Evolutionary conservation across 176 grass and related monocot species (phyloP).

Genomic region (Dendrocalamus sinicus): DNA sequence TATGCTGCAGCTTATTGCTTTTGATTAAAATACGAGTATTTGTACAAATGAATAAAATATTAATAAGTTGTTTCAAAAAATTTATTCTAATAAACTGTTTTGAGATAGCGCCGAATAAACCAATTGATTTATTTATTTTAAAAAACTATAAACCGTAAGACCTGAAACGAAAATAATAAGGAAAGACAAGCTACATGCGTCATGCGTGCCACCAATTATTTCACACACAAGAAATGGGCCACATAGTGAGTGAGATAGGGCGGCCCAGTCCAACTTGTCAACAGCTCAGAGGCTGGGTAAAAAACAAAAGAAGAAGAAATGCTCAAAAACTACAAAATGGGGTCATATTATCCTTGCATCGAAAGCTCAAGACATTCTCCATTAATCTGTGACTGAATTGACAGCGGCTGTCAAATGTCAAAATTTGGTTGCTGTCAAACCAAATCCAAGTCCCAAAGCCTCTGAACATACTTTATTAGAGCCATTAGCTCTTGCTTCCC

Average conservation of each 20-base stretch:
- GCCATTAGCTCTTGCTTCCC: slow-evolving; percentile 51
- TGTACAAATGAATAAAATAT: fast-evolving
- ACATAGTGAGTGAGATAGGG: slow-evolving; percentile 19
- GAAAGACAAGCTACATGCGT: slow-evolving; percentile 8
- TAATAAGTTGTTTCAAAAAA: too few species aligned
- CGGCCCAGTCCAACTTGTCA: slow-evolving; percentile 35
- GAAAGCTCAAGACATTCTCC: slow-evolving; percentile 41
- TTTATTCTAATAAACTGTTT: too few species aligned
- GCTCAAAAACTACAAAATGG: not conserved
- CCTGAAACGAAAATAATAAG: slow-evolving; percentile 30
- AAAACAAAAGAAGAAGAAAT: not conserved
- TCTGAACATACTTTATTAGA: slow-evolving; percentile 11
- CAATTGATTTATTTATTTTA: too few species aligned
- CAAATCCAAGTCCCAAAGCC: slow-evolving; percentile 50
- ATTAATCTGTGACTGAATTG: slow-evolving; percentile 30
- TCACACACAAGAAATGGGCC: slow-evolving; percentile 11
- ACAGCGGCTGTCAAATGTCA: slow-evolving; percentile 40
- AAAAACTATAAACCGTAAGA: too few species aligned
- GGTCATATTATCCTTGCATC: not conserved
- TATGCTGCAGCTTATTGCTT: too few species aligned
- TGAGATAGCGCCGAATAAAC: fast-evolving
- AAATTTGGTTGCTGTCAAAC: slow-evolving; percentile 9
- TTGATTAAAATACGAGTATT: too few species aligned
- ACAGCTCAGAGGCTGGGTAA: not conserved
- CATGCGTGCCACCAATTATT: slow-evolving; percentile 16